Evolutionary conservation across 2,329 filamentous ascomycete genomes (phyloP).

Genomic region (Mycosphaerella sp.): DNA sequence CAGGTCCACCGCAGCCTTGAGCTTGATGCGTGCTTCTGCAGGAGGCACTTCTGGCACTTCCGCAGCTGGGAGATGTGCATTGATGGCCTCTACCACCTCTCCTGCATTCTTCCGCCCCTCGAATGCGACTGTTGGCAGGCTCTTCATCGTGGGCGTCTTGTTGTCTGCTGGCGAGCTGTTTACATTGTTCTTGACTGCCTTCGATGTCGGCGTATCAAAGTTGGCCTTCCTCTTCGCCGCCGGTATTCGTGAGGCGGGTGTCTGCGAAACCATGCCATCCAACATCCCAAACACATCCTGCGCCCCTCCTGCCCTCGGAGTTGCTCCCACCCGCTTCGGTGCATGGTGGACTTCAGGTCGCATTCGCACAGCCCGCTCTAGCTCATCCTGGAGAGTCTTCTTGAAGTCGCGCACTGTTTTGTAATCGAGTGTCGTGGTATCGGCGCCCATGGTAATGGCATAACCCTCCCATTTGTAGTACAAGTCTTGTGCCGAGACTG

Average conservation of each 20-base stretch:
- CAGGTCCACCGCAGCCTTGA: conserved; percentile 79
- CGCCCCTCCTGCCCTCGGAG: conserved; percentile 49
- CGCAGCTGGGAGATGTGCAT: conserved; percentile 63
- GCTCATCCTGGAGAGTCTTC: conserved; percentile 73
- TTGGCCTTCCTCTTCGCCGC: conserved; percentile 47
- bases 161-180: conserved; percentile 46
- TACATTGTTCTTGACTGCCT: conserved; percentile 37
- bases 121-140: conserved; percentile 49
- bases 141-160: conserved; percentile 32
- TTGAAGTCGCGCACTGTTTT: conserved; percentile 72
- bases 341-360: conserved; percentile 50
- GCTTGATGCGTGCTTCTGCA: conserved; percentile 69
- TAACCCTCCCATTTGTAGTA: conserved; percentile 99
- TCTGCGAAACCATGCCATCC: conserved; percentile 44
- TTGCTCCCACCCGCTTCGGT: conserved; percentile 57
- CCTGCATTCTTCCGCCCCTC: conserved; percentile 71
- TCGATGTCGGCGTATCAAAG: conserved; percentile 46
- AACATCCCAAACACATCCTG: conserved; percentile 68
- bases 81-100: conserved; percentile 76
- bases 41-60: conserved; percentile 46
- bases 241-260: conserved; percentile 36
- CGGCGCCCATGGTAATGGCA: conserved; percentile 84
- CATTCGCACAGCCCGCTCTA: conserved; percentile 72
- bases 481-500: conserved; percentile 73
- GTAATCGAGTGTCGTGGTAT: conserved; percentile 66